These are phyloP conservation scores for Penicillium chermesinum DNA, from an alignment of 495 filamentous ascomycete species.

Conservation along the genomic window DNA sequence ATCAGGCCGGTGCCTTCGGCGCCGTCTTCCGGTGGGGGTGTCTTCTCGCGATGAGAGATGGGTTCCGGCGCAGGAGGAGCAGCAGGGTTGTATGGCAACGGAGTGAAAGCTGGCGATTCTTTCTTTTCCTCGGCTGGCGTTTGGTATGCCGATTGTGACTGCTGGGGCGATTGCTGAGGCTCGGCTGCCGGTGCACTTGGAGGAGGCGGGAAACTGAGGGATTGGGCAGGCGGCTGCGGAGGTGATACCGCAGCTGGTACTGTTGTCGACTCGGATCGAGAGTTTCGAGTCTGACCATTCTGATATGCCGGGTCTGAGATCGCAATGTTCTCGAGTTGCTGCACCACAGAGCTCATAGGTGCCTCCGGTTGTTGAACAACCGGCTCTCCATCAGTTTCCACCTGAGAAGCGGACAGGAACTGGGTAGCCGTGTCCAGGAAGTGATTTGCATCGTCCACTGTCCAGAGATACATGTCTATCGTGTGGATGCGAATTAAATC, in stretches of 20 bases:
- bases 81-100: slow-evolving; percentile 87
- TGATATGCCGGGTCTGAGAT: slow-evolving; percentile 60
- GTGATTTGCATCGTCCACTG: slow-evolving; percentile 62
- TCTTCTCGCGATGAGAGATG: slow-evolving; percentile 82
- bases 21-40: slow-evolving; percentile 71
- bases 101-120: slow-evolving; percentile 50
- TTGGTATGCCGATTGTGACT: slow-evolving; percentile 15
- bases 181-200: slow-evolving; percentile 32
- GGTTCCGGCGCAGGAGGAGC: slow-evolving; percentile 81
- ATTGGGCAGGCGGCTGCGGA: slow-evolving; percentile 16
- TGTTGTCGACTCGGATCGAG: slow-evolving; percentile 28
- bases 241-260: slow-evolving; percentile 30
- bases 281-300: slow-evolving; percentile 48
- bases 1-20: slow-evolving; percentile 64
- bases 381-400: slow-evolving; percentile 46
- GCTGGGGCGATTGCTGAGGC: slow-evolving; percentile 6
- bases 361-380: slow-evolving; percentile 39
- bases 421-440: slow-evolving; percentile 63
- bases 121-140: slow-evolving; percentile 29
- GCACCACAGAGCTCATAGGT: slow-evolving; percentile 72
- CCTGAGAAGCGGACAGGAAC: slow-evolving; percentile 55
- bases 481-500: slow-evolving; percentile 75
- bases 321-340: slow-evolving; percentile 76
- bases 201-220: slow-evolving; percentile 34
- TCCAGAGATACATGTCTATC: slow-evolving; percentile 90